A percentile compares a stretch with the other conserved stretches of the same genome.
These are phyloP conservation scores for Triticum monococcum DNA, from an alignment of 176 grass and related monocot genomes.

Conservation along the genomic window DNA sequence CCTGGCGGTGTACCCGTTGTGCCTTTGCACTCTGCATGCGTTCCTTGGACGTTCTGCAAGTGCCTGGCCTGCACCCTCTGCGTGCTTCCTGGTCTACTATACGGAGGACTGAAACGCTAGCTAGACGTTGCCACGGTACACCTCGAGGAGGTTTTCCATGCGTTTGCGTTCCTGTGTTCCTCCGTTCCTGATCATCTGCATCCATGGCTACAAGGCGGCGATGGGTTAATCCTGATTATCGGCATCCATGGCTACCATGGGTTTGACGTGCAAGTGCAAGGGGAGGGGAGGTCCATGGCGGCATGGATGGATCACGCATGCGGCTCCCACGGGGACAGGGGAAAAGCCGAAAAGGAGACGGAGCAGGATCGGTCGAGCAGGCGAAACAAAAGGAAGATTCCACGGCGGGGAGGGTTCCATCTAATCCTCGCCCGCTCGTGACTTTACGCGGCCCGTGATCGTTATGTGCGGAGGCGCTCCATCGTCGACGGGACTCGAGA, in stretches of 20 bases:
- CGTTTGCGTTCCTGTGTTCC: neutral
- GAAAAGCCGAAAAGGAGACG: constrained; percentile 37
- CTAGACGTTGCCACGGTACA: no score
- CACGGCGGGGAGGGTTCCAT: constrained; percentile 23
- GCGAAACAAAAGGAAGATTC: constrained; percentile 55
- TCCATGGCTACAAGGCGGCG: neutral
- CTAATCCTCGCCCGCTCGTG: constrained; percentile 6
- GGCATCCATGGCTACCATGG: neutral
- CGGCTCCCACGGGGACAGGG: constrained; percentile 35
- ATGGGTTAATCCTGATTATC: neutral
- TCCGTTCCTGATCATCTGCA: neutral
- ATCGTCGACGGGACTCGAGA: neutral
- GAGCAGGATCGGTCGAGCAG: neutral
- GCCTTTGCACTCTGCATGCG: no score
- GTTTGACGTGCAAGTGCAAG: constrained; percentile 1
- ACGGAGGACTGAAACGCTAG: no score
- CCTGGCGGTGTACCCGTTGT: no score
- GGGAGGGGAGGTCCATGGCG: neutral
- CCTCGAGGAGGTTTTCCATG: no score
- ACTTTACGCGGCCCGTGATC: constrained; percentile 41
- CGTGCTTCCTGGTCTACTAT: no score
- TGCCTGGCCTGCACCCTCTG: no score
- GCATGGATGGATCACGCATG: neutral
- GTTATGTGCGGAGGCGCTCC: neutral
- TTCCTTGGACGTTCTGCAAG: no score